These are phyloP conservation scores for Gorgonomyces haynaldii DNA, from an alignment of 192 early-diverging fungal genomes.

Conservation along the genomic window DNA sequence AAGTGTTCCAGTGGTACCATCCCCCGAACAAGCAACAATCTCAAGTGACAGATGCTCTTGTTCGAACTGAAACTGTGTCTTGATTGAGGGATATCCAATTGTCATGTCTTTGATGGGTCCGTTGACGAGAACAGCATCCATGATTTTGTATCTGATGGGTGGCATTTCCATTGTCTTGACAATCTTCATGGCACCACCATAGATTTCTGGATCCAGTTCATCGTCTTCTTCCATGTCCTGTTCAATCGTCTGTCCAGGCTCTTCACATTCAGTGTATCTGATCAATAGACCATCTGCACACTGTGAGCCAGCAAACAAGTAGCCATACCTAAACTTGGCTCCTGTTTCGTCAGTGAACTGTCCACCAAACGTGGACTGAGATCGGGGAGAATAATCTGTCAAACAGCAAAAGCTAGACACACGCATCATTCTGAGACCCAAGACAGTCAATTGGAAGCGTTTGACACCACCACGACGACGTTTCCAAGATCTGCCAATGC, in stretches of 20 bases:
- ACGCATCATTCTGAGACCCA: slow-evolving; percentile 14
- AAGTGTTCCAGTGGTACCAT: slow-evolving; percentile 44
- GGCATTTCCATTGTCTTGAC: slow-evolving; percentile 7
- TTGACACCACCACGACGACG: slow-evolving; percentile 56
- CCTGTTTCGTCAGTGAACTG: slow-evolving; percentile 3
- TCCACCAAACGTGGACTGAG: background rate
- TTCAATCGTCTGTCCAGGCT: slow-evolving; percentile 4
- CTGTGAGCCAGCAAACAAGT: slow-evolving; percentile 61
- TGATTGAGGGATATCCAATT: slow-evolving; percentile 46
- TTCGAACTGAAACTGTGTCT: slow-evolving; percentile 16
- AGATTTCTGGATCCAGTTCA: slow-evolving; percentile 18
- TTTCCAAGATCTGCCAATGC: slow-evolving; percentile 55
- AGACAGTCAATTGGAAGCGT: slow-evolving; percentile 37
- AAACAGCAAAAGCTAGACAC: background rate
- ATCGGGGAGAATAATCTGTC: no score
- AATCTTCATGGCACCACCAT: slow-evolving; percentile 17
- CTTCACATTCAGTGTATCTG: slow-evolving; percentile 34
- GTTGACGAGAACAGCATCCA: slow-evolving; percentile 64
- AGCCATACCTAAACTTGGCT: slow-evolving; percentile 30
- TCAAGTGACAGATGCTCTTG: slow-evolving; percentile 29
- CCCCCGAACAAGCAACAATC: slow-evolving; percentile 47
- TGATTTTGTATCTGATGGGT: slow-evolving; percentile 52
- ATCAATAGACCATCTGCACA: slow-evolving; percentile 61
- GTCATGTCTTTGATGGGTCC: slow-evolving; percentile 69
- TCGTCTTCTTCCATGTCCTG: slow-evolving; percentile 20